Percentiles rank a stretch among this genome's conserved stretches.
Conservation (phyloP, 179 eudicot genomes). For the Pouteria campechiana region DNA sequence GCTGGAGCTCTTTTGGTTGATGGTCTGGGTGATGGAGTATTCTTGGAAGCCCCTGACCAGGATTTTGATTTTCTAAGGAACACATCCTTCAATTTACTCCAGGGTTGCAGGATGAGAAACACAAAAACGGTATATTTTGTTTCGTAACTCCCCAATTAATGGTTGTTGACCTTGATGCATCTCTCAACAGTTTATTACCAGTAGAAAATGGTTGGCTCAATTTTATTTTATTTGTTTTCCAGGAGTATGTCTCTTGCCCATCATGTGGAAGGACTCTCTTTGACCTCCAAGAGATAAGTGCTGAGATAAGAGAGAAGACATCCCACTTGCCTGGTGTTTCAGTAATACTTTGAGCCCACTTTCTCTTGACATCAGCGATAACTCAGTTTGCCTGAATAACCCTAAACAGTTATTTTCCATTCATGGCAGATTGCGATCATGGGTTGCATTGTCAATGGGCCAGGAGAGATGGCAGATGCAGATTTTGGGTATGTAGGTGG, state of each 20-base stretch:
- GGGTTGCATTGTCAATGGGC: conserved; percentile 99
- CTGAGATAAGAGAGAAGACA: conserved; percentile 90
- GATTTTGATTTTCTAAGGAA: conserved; percentile 84
- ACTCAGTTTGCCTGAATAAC: neutral
- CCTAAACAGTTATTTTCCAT: neutral
- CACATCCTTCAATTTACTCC: conserved; percentile 93
- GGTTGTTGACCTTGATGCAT: neutral
- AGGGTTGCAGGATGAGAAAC: conserved; percentile 98
- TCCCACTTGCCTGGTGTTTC: conserved; percentile 99
- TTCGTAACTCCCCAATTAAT: neutral
- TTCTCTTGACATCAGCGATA: neutral
- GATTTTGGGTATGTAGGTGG: conserved; percentile 99
- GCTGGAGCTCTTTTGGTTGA: conserved; percentile 95
- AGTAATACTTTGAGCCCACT: conserved; percentile 32
- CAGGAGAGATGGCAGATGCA: conserved; percentile 99
- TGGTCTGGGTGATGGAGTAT: conserved; percentile 94
- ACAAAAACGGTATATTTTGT: conserved; percentile 69
- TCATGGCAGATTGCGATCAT: conserved; percentile 85
- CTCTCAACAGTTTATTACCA: neutral
- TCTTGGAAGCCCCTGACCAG: conserved; percentile 78
- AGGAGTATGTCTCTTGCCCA: conserved; percentile 99
- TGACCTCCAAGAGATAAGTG: conserved; percentile 96
- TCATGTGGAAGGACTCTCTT: conserved; percentile 95
- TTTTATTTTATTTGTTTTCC: neutral
- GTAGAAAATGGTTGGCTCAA: too few relatives aligned